Base-by-base conservation (phyloP, 2,329 filamentous ascomycete species). In the Colletotrichum ledebouriae region DNA sequence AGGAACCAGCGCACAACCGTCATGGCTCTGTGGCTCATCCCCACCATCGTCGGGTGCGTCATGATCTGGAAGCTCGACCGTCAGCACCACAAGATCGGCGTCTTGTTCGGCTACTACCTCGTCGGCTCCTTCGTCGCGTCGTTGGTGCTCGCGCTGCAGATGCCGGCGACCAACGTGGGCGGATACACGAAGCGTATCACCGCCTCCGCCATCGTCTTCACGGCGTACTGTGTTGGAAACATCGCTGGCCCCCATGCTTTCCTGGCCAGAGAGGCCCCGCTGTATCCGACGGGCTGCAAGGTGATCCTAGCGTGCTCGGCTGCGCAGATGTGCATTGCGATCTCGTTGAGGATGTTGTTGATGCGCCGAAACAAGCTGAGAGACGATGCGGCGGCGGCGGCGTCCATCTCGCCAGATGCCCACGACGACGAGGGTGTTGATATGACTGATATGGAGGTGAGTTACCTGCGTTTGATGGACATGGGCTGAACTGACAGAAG, bases 31-130 rank as follows among this genome's bases (percentile, higher is more conserved):
- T 88, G 86, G 72, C 73, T 87, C 4, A 53, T 84, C 12, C 86
- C 86, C 0, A 87, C 86, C 0, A 79, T 87, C 1, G 73, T 85
- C 13, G 86, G 84, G 0, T 79, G 81, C 2, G 76, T 73, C 39
- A 74, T 88, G 3, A 79, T 88, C 50, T 88, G 86, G 85, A 79
- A 85, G 70, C 73, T 88, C 34, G 74, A 64, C 71, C 79, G 59
- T 69, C 76, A 57, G 59, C 73, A 72, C 12, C 78, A 83, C 70
- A 77, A 82, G 68, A 77, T 81, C 33, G 85, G 85, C 1, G 78
- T 86, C 0, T 76, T 88, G 0, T 78, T 85, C 25, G 84, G 83
- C 0, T 86, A 86, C 71, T 88, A 87, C 70, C 82, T 87, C 33
- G 70, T 78, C 7, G 78, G 84, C 0, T 75, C 80, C 0, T 87